These are phyloP conservation scores for Camellia oleifera DNA, from an alignment of 179 eudicot genomes.

Conservation along the genomic window DNA sequence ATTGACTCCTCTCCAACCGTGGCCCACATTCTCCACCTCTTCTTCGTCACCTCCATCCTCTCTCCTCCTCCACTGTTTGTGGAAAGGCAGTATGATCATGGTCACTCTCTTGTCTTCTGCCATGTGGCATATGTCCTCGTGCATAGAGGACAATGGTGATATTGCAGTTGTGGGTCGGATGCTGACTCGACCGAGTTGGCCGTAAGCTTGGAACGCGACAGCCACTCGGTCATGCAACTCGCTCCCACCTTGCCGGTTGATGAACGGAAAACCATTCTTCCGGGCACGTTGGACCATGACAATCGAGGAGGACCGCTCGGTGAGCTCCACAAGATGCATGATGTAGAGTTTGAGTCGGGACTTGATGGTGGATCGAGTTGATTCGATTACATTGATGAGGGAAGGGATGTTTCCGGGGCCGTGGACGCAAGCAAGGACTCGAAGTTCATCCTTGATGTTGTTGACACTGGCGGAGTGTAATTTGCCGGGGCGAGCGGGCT, in stretches of 20 bases:
- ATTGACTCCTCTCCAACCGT: constrained; percentile 71
- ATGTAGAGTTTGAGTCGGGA: constrained; percentile 60
- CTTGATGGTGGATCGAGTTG: constrained; percentile 38
- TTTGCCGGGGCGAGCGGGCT: constrained; percentile 34
- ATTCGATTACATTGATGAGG: constrained; percentile 58
- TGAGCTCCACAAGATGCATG: constrained; percentile 73
- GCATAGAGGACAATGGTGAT: constrained; percentile 40
- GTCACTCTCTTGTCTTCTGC: constrained; percentile 52
- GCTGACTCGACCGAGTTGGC: constrained; percentile 49
- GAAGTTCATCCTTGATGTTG: constrained; percentile 23
- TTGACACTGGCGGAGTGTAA: not conserved
- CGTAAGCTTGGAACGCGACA: constrained; percentile 49
- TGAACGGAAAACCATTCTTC: constrained; percentile 67
- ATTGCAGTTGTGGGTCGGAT: constrained; percentile 49
- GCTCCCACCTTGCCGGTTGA: constrained; percentile 28
- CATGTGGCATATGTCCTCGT: constrained; percentile 57
- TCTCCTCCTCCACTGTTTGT: constrained; percentile 67
- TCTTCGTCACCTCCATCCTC: constrained; percentile 27
- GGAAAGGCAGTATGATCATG: constrained; percentile 68
- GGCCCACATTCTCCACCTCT: constrained; percentile 51
- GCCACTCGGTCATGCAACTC: constrained; percentile 58
- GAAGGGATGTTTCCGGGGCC: constrained; percentile 64
- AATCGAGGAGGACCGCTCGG: constrained; percentile 69
- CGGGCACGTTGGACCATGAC: constrained; percentile 58
- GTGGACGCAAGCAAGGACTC: constrained; percentile 50